Evolutionary conservation across 495 filamentous ascomycete genomes (phyloP), one percentile per base, ranked within the genome.

Genomic region (Cudoniella acicularis): DNA sequence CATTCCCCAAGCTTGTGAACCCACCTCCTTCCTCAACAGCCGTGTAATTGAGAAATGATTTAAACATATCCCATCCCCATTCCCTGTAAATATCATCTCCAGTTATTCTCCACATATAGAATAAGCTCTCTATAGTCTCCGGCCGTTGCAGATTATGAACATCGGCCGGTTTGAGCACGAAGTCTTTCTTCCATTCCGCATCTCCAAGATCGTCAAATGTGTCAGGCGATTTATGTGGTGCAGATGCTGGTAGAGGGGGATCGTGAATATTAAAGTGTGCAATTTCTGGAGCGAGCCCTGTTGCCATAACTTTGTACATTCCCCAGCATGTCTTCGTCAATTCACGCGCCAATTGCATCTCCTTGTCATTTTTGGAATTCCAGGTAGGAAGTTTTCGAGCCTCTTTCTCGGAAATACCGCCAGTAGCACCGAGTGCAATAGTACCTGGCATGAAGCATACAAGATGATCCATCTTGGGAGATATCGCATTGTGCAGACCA

Each of bases 51-150:
- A 92, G 75, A 70, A 99, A 98, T 1, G 86, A 83, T 73, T 92
- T 85, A 76, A 99, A 99, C 83, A 98, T 98, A 61, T 95, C 86
- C 94, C 94, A 99, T 8, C 95, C 94, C 94, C 94, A 98, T 60
- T 96, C 82, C 13, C 94, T 83, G 71, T 99, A 99, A 61, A 83
- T 90, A 23, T 81, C 77, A 57, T 99, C 92, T 25, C 90, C 92
- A 17, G 94, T 99, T 69, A 99, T 93, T 53, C 94, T 86, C 87
- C 93, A 99, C 92, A 99, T 95, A 73, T 98, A 94, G 71, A 98
- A 91, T 49, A 99, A 76, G 54, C 88, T 92, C 72, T 98, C 94
- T 45, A 97, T 84, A 0, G 94, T 96, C 72, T 98, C 95, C 3
- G 94, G 94, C 23, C 94, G 83, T 75, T 96, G 94, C n/a, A 98